Percentiles rank a stretch among this genome's conserved stretches.
phyloP scores from a whole-genome alignment of 2,329 filamentous ascomycete species.

The Eurotiales sp. region DNA sequence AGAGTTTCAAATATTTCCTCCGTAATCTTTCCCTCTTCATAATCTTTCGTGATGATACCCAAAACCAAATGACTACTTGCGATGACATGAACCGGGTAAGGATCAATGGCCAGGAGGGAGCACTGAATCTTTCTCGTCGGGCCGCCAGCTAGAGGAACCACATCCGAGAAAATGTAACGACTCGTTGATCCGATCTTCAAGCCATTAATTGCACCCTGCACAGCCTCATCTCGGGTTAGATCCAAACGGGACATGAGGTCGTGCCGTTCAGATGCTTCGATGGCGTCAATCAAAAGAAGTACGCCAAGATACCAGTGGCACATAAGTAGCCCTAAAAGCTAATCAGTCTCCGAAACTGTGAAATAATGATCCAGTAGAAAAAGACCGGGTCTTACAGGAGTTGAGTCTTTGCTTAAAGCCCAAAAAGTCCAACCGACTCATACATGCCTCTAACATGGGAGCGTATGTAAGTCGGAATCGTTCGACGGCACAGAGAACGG shows the following conservation, averaged over 20 bases:
- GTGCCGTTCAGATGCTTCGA: background rate
- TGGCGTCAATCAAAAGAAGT: background rate
- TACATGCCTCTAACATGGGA: background rate
- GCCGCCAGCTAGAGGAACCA: too few relatives aligned
- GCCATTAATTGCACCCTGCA: background rate
- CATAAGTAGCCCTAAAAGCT: too few relatives aligned
- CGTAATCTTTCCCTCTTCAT: background rate
- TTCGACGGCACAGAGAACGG: background rate
- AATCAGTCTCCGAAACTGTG: too few relatives aligned
- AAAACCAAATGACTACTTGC: background rate
- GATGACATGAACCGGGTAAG: background rate
- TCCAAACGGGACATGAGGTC: background rate
- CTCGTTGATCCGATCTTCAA: background rate
- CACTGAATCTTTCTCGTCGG: background rate
- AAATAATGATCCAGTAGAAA: too few relatives aligned
- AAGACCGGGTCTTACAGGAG: too few relatives aligned
- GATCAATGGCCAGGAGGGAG: constrained; percentile 1
- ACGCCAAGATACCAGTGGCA: background rate
- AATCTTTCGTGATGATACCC: background rate
- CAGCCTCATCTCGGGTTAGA: background rate
- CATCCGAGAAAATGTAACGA: background rate
- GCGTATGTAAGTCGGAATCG: background rate
- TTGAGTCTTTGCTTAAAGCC: background rate
- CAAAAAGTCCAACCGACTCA: background rate
- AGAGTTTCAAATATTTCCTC: background rate